Conservation (phyloP, 2,329 filamentous ascomycete genomes). For the Dactylellina drechsleri region DNA sequence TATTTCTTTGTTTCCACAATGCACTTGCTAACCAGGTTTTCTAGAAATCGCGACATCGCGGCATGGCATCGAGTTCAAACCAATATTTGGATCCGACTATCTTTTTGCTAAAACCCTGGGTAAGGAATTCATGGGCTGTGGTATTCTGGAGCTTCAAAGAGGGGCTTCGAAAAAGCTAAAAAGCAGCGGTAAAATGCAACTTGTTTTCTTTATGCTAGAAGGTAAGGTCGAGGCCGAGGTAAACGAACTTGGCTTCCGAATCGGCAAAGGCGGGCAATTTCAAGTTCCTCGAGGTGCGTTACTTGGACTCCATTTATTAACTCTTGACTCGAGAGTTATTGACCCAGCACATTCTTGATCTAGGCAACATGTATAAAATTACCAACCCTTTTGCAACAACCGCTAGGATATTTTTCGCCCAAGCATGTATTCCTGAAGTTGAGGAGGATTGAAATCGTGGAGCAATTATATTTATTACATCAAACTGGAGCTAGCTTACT, state of each 20-base stretch:
- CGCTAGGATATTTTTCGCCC: conserved; percentile 89
- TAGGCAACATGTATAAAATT: conserved; percentile 95
- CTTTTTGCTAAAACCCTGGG: conserved; percentile 85
- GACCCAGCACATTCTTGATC: conserved; percentile 13
- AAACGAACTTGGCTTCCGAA: conserved; percentile 79
- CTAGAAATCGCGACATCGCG: conserved; percentile 50
- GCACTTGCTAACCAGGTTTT: conserved; percentile 25
- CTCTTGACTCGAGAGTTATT: not conserved
- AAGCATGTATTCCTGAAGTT: conserved; percentile 70
- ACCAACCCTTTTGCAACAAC: conserved; percentile 77
- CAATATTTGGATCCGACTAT: conserved; percentile 50
- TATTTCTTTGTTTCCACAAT: conserved; percentile 19
- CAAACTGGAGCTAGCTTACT: too few relatives aligned
- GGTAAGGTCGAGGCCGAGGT: conserved; percentile 85
- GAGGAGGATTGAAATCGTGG: conserved; percentile 3
- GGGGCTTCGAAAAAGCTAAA: conserved; percentile 86
- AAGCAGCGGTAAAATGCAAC: conserved; percentile 94
- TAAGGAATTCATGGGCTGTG: conserved; percentile 85
- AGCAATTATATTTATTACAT: conserved; percentile 1
- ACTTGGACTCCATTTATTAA: not conserved
- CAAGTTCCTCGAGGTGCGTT: conserved; percentile 90
- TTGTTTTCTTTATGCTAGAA: conserved; percentile 90
- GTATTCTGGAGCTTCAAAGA: conserved; percentile 86
- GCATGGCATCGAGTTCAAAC: conserved; percentile 48
- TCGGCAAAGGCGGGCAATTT: conserved; percentile 88